Evolutionary conservation across 768 basidiomycete genomes (phyloP).

Genomic region (Macrolepiota albuminosa): DNA sequence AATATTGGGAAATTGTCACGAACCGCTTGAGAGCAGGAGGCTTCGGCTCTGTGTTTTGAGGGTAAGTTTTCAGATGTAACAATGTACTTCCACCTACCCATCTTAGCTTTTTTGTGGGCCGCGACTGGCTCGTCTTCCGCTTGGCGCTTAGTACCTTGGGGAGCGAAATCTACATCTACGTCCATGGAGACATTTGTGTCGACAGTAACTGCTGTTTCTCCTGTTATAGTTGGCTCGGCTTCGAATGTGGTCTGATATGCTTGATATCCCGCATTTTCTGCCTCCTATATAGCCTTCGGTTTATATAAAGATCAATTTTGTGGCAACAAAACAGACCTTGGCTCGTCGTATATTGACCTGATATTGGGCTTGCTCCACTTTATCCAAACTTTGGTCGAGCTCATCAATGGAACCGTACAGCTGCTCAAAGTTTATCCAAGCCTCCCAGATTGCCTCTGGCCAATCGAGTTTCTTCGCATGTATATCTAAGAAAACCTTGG

Average conservation of each 20-base stretch:
- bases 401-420: constrained; percentile 69
- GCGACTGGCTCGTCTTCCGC: constrained; percentile 51
- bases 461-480: constrained; percentile 80
- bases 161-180: constrained; percentile 11
- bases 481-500: constrained; percentile 62
- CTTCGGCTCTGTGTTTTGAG: constrained; percentile 34
- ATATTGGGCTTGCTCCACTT: constrained; percentile 58
- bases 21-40: constrained; percentile 57
- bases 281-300: constrained; percentile 46
- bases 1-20: constrained; percentile 1
- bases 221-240: constrained; percentile 30
- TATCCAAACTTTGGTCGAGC: constrained; percentile 56
- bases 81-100: constrained; percentile 37
- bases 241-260: constrained; percentile 42
- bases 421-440: constrained; percentile 86
- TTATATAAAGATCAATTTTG: not conserved
- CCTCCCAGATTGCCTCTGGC: constrained; percentile 93
- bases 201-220: constrained; percentile 25
- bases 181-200: constrained; percentile 15
- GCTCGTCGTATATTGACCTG: constrained; percentile 59
- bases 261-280: constrained; percentile 51
- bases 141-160: constrained; percentile 59
- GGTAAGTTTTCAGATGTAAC: not conserved
- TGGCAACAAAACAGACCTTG: constrained; percentile 40
- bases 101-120: constrained; percentile 52